A percentile compares a stretch with the other conserved stretches of the same genome.
These are phyloP conservation scores for Salinomyces thailandicus DNA, from an alignment of 2,329 filamentous ascomycete species.

Conservation along the genomic window DNA sequence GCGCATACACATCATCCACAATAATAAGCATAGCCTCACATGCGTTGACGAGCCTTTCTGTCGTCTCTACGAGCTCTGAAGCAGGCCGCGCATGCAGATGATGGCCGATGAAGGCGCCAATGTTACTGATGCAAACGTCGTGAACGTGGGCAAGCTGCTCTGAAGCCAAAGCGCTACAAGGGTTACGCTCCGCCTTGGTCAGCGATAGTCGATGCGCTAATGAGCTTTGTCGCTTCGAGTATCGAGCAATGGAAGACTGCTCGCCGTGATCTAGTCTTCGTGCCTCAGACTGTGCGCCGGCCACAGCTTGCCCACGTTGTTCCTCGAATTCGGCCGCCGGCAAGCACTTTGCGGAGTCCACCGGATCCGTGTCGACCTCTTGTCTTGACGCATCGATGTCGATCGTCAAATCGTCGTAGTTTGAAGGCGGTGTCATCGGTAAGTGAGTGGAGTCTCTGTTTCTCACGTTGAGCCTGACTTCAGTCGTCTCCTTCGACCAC, in stretches of 20 bases:
- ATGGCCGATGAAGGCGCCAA: conserved; percentile 88
- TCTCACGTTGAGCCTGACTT: neutral
- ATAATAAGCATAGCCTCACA: conserved; percentile 70
- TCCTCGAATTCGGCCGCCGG: neutral
- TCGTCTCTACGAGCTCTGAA: conserved; percentile 68
- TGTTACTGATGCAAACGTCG: conserved; percentile 78
- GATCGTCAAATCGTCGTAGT: neutral
- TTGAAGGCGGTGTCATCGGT: neutral
- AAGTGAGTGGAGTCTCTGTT: neutral
- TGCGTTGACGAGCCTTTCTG: conserved; percentile 71
- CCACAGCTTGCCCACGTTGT: neutral
- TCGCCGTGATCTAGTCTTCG: too few species aligned
- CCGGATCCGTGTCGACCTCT: neutral
- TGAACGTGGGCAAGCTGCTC: conserved; percentile 70
- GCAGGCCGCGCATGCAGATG: conserved; percentile 89
- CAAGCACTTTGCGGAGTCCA: conserved; percentile 1
- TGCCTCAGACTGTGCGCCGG: neutral
- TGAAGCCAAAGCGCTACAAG: conserved; percentile 61
- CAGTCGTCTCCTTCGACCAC: conserved; percentile 40
- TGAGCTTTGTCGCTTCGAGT: conserved; percentile 11
- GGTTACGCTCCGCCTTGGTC: conserved; percentile 13
- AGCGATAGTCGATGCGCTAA: conserved; percentile 23
- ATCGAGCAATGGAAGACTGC: neutral
- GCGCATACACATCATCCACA: conserved; percentile 70
- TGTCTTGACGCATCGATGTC: neutral